Base-by-base conservation (phyloP, 129 eudicot species). In the Calendula officinalis region DNA sequence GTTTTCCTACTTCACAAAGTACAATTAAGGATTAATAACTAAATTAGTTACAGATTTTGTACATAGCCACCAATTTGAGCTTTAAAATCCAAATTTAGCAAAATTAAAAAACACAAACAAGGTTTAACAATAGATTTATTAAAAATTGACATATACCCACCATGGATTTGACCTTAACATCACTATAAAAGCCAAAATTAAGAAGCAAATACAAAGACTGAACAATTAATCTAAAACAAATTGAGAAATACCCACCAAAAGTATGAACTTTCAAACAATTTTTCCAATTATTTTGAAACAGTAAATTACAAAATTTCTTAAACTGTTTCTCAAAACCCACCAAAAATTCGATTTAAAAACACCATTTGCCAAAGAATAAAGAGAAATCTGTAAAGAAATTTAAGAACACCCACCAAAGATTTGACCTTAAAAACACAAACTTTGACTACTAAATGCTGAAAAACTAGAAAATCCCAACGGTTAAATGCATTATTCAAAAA, bases 181-280 rank as follows among this genome's bases (percentile, higher is more conserved):
- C 50, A 17, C 46, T 6, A 10, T 67, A 22, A 22, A 27, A 22
- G 42, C 38, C 12, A 17, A 53, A 6, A 13, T 56, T 13, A 47
- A 2, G 50, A 51, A 52, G 13, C 40, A 51, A 5, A 39, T 2
- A 17, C 30, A 38, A 13, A 17, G 22, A 53, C 15, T 52, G 15
- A 67, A 67, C 54, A 33, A 35, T 13, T 40, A 14, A 41, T 27
- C n/a, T 17, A 17, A 8, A 16, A 48, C 22, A 42, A 68, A 58
- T 41, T 33, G 43, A 42, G 30, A 45, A 73, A 30, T 16, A 73
- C 78, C 45, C 60, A 72, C 16, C 45, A 61, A 60, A 51, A 30
- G 49, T 36, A 14, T 58, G 59, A 6, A 46, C 50, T 37, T 11
- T 9, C 13, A 27, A 49, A 11, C 12, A 38, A 15, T 10, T 62